Evolutionary conservation across 345 rosid genomes (phyloP).

Genomic region (Brassica carinata): DNA sequence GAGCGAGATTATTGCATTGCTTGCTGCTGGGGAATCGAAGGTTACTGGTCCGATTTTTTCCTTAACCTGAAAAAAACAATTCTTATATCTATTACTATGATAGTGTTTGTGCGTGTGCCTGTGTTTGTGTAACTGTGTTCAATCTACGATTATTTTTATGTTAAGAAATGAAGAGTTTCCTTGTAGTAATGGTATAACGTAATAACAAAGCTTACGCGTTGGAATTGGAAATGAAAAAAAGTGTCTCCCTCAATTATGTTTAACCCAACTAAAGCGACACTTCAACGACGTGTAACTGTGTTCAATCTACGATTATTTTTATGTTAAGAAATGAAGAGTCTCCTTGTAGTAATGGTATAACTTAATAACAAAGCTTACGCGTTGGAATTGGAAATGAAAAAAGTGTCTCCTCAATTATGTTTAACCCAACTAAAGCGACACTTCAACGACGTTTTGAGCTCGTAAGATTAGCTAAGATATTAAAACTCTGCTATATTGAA

Average conservation of each 20-base stretch:
- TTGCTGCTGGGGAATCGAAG: slow-evolving; percentile 42
- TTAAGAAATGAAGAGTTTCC: not conserved
- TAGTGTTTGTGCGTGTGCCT: not conserved
- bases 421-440: not conserved
- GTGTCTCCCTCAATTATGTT: not conserved
- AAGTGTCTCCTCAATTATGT: not conserved
- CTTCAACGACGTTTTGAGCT: not conserved
- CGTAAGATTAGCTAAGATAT: not conserved
- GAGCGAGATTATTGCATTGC: slow-evolving; percentile 46
- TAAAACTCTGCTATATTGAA: not conserved
- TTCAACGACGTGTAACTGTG: not conserved
- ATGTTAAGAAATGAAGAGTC: slow-evolving; percentile 2
- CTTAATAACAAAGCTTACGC: slow-evolving; percentile 7
- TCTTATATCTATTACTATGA: slow-evolving; percentile 27
- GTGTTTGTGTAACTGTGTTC: not conserved
- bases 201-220: slow-evolving; percentile 8
- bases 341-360: slow-evolving; percentile 14
- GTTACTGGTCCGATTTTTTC: slow-evolving; percentile 47
- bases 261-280: not conserved
- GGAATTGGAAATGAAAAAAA: too few relatives aligned
- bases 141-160: not conserved
- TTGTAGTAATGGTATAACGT: slow-evolving; percentile 15
- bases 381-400: too few relatives aligned
- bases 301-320: not conserved
- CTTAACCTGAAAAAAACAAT: slow-evolving; percentile 39